Conservation (phyloP, 2,329 filamentous ascomycete genomes). For the Epichloe sp. region DNA sequence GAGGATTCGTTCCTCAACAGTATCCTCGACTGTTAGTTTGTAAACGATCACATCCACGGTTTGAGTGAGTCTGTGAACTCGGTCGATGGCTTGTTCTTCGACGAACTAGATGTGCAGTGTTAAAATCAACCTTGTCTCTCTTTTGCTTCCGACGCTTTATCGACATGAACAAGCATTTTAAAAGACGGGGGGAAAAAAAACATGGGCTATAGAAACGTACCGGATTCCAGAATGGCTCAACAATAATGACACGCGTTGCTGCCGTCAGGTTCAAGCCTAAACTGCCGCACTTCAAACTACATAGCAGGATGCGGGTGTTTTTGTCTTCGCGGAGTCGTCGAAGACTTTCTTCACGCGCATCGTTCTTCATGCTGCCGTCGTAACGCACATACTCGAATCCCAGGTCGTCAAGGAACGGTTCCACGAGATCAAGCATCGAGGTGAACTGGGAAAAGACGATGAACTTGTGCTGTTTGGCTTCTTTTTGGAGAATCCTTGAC, state of each 20-base stretch:
- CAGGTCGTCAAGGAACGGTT: conserved; percentile 70
- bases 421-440: conserved; percentile 91
- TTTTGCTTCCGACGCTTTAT: no score
- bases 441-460: conserved; percentile 99
- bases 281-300: conserved; percentile 86
- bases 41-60: conserved; percentile 91
- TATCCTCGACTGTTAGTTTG: conserved; percentile 75
- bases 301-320: conserved; percentile 70
- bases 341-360: conserved; percentile 77
- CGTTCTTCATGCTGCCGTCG: conserved; percentile 90
- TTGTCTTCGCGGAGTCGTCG: conserved; percentile 61
- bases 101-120: conserved; percentile 50
- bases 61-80: conserved; percentile 95
- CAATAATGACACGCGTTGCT: conserved; percentile 81
- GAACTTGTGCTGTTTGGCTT: conserved; percentile 77
- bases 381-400: conserved; percentile 76
- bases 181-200: not conserved
- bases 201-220: conserved; percentile 30
- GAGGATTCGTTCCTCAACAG: conserved; percentile 90
- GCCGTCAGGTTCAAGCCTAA: conserved; percentile 90
- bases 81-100: conserved; percentile 96
- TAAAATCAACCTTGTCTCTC: not conserved
- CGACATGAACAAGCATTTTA: not conserved
- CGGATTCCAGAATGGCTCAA: conserved; percentile 98
- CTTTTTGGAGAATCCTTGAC: conserved; percentile 64